Conservation (phyloP, 768 basidiomycete species). For the Kwoniella mangroviensis region DNA sequence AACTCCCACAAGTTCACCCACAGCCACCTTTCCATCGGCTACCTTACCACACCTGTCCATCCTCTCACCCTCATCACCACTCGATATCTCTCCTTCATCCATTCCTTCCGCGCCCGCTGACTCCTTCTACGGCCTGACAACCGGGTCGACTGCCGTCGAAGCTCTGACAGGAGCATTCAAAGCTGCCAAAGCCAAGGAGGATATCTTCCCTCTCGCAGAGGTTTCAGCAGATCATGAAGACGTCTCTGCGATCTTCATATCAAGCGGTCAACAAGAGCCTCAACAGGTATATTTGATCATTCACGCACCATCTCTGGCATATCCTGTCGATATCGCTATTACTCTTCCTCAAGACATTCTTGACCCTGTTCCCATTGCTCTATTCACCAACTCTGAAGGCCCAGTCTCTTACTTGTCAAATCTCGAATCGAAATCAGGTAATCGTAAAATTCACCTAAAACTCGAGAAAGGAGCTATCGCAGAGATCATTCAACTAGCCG, state of each 20-base stretch:
- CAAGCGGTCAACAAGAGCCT: background rate
- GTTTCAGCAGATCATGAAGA: background rate
- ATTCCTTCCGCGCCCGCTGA: background rate
- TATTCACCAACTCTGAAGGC: background rate
- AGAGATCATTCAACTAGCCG: conserved; percentile 17
- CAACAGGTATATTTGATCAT: conserved; percentile 4
- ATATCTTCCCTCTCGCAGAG: conserved; percentile 1
- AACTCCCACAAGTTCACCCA: background rate
- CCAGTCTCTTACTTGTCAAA: background rate
- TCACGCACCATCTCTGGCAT: background rate
- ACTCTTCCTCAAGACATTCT: background rate
- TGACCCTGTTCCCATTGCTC: background rate
- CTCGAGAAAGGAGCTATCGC: conserved; percentile 15
- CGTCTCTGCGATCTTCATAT: conserved; percentile 4
- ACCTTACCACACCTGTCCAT: background rate
- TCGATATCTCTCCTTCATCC: conserved; percentile 1
- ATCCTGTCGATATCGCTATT: background rate
- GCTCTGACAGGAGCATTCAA: conserved; percentile 9
- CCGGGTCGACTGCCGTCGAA: background rate
- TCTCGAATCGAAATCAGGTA: background rate
- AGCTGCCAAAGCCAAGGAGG: conserved; percentile 1
- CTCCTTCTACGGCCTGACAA: conserved; percentile 1
- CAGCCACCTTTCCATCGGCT: background rate
- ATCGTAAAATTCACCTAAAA: conserved; percentile 15
- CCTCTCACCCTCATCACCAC: background rate